These are phyloP conservation scores for Penicillium bialowiezense DNA, from an alignment of 495 filamentous ascomycete species.

Conservation along the genomic window DNA sequence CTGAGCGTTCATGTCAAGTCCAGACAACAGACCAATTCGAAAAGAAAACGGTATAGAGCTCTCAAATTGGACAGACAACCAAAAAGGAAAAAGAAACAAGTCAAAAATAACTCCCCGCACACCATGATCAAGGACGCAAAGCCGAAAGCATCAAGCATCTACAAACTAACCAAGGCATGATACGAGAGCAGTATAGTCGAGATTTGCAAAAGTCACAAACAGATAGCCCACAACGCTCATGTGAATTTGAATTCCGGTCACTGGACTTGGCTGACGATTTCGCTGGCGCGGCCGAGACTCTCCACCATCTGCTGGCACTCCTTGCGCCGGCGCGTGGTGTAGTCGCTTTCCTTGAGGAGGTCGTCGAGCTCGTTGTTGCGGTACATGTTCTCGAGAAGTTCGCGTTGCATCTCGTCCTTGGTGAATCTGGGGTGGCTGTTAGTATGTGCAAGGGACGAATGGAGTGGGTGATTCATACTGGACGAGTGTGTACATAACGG, in stretches of 20 bases:
- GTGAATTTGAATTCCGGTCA: constrained; percentile 37
- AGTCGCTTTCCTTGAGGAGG: constrained; percentile 95
- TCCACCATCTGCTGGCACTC: constrained; percentile 99
- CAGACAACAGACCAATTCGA: constrained; percentile 12
- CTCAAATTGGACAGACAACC: constrained; percentile 19
- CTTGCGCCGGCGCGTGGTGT: constrained; percentile 91
- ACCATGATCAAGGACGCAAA: background rate
- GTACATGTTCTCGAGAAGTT: constrained; percentile 98
- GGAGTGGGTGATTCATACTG: constrained; percentile 58
- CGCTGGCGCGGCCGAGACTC: constrained; percentile 77
- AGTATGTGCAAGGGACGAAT: background rate
- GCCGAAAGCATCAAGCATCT: background rate
- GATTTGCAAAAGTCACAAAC: constrained; percentile 17
- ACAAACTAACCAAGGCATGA: constrained; percentile 4
- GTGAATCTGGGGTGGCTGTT: constrained; percentile 60
- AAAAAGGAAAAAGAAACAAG: background rate
- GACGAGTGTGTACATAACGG: constrained; percentile 96
- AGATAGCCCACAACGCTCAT: constrained; percentile 7
- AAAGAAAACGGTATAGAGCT: constrained; percentile 28
- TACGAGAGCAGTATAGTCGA: constrained; percentile 15
- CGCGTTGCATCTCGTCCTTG: constrained; percentile 98
- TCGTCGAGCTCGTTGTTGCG: constrained; percentile 84
- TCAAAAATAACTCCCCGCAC: background rate
- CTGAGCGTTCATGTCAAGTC: constrained; percentile 10
- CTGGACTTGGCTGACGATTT: constrained; percentile 97